Percentiles rank a stretch among this genome's conserved stretches.
phyloP scores from a whole-genome alignment of 805 yeast genomes.

The Yarrowia porcina region DNA sequence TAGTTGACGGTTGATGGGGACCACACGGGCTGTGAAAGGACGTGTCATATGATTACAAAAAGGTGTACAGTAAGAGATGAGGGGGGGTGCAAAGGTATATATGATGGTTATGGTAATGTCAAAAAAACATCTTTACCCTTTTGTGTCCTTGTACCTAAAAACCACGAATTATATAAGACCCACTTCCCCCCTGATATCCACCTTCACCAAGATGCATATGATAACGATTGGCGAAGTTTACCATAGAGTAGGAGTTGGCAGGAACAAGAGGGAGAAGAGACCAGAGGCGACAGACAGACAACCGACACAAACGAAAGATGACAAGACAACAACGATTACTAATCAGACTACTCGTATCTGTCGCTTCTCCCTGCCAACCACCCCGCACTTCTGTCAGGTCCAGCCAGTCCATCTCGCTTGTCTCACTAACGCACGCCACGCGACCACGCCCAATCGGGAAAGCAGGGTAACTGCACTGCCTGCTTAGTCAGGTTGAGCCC shows the following conservation, averaged over 20 bases:
- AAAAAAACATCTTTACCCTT: background rate
- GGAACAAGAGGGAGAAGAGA: no score
- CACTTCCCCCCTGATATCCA: background rate
- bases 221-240: constrained; percentile 12
- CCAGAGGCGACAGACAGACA: no score
- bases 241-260: background rate
- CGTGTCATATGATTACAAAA: no score
- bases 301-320: no score
- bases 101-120: background rate
- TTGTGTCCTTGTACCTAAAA: background rate
- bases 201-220: background rate
- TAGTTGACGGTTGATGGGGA: no score
- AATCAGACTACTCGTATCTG: no score
- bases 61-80: no score
- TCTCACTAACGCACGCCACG: constrained; percentile 10
- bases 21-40: no score
- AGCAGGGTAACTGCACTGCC: background rate
- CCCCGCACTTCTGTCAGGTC: background rate
- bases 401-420: background rate
- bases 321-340: no score
- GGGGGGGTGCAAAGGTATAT: no score
- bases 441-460: background rate
- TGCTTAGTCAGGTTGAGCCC: no score
- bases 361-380: background rate
- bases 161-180: background rate